These are phyloP conservation scores for Steccherinum ochraceum DNA, from an alignment of 768 basidiomycete species.

Conservation along the genomic window DNA sequence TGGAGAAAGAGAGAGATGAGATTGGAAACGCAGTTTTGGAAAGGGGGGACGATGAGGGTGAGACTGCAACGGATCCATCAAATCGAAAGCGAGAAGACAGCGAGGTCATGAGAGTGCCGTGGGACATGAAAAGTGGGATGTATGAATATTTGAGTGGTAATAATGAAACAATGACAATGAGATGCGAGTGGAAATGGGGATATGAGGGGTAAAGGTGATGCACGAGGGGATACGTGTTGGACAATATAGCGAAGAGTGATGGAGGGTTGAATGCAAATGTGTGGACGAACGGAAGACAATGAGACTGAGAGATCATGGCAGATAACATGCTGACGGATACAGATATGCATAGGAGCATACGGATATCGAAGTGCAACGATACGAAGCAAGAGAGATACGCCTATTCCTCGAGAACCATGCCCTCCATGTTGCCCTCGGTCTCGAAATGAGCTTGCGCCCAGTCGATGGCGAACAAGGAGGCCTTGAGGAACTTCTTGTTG, in stretches of 20 bases:
- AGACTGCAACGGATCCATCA: neutral
- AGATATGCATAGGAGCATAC: conserved; percentile 1
- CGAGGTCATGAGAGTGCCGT: neutral
- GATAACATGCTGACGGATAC: conserved; percentile 12
- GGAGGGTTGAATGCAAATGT: neutral
- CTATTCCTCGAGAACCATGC: conserved; percentile 42
- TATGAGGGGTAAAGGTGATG: neutral
- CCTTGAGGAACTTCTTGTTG: conserved; percentile 96
- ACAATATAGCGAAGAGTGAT: neutral
- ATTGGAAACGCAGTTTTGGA: neutral
- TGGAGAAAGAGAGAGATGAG: neutral
- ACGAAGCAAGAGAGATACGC: conserved; percentile 6
- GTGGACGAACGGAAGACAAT: neutral
- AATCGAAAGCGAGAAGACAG: neutral
- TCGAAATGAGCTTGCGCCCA: conserved; percentile 55
- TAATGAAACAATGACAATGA: neutral
- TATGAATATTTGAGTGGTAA: neutral
- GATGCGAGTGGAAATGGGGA: neutral
- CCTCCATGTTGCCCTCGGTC: conserved; percentile 30
- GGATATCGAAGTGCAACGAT: neutral
- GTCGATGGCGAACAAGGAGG: conserved; percentile 68
- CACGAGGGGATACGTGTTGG: neutral
- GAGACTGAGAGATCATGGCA: neutral
- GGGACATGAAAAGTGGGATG: neutral
- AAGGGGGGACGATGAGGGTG: neutral